phyloP scores from a whole-genome alignment of 208 protist genomes.

The Trypanosoma cruzi region DNA sequence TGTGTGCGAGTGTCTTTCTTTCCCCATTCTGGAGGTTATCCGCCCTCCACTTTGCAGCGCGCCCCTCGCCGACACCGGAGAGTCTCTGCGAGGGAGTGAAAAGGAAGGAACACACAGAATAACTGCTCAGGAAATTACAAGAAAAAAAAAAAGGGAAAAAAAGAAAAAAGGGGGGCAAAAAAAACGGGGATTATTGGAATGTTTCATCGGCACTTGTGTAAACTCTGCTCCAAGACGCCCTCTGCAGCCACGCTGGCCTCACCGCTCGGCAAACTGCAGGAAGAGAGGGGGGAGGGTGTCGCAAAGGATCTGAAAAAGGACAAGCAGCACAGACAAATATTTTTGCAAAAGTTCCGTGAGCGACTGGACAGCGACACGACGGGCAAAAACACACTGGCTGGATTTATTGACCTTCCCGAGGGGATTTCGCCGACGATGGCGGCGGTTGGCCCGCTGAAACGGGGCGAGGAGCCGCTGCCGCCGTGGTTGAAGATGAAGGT shows the following conservation, averaged over 20 bases:
- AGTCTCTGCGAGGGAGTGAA: neutral
- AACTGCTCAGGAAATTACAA: neutral
- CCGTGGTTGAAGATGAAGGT: conserved; percentile 94
- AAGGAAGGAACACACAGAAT: neutral
- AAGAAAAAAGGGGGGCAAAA: neutral
- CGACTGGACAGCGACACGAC: conserved; percentile 62
- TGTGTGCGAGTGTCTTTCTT: neutral
- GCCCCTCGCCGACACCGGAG: neutral
- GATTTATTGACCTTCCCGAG: conserved; percentile 81
- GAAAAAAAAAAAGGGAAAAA: neutral
- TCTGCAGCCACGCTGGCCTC: conserved; percentile 12
- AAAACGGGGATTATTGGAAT: conserved; percentile 4
- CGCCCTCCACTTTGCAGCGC: neutral
- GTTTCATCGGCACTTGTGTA: conserved; percentile 27
- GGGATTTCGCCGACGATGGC: conserved; percentile 56
- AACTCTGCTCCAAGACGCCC: neutral
- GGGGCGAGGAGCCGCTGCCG: conserved; percentile 84
- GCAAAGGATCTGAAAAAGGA: conserved; percentile 44
- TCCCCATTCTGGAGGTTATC: neutral
- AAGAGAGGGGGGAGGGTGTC: conserved; percentile 8
- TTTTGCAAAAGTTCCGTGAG: conserved; percentile 75
- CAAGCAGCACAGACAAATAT: conserved; percentile 68
- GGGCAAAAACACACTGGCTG: conserved; percentile 75
- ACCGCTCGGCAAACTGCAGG: neutral
- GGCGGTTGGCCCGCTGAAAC: conserved; percentile 76